phyloP scores from a whole-genome alignment of 305 asterid species.

The Fraxinus ornus region DNA sequence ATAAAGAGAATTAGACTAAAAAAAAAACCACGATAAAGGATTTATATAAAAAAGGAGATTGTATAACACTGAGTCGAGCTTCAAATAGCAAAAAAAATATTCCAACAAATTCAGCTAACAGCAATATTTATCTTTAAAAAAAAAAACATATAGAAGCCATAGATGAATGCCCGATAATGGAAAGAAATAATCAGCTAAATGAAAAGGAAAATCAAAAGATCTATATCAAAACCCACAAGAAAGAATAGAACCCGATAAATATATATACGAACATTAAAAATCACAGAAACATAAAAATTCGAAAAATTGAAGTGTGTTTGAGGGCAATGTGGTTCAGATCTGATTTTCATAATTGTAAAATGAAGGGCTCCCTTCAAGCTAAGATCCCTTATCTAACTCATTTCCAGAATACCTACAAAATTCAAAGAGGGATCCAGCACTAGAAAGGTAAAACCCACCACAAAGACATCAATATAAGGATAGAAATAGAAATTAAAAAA shows the following conservation, averaged over 20 bases:
- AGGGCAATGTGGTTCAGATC: slow-evolving; percentile 51
- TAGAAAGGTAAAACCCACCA: background rate
- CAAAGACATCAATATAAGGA: background rate
- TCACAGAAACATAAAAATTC: slow-evolving; percentile 4
- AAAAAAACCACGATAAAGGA: too few species aligned
- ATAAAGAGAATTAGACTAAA: too few species aligned
- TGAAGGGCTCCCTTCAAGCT: slow-evolving; percentile 10
- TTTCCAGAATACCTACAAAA: slow-evolving; percentile 14
- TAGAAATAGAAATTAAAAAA: background rate
- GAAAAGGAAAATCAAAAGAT: background rate
- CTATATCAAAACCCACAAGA: slow-evolving; percentile 1
- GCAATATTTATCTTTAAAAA: background rate
- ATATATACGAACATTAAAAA: slow-evolving; percentile 6
- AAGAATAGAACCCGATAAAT: background rate
- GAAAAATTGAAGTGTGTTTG: slow-evolving; percentile 7
- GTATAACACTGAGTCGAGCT: background rate
- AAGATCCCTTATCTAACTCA: slow-evolving; percentile 31
- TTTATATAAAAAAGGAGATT: background rate
- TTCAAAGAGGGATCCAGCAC: slow-evolving; percentile 2
- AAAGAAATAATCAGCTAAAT: background rate
- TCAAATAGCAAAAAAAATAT: background rate
- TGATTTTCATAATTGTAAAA: slow-evolving; percentile 34
- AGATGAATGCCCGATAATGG: background rate
- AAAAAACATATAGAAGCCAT: background rate
- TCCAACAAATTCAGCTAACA: background rate